Conservation (phyloP, 306 rosid species). For the Quercus cerris region DNA sequence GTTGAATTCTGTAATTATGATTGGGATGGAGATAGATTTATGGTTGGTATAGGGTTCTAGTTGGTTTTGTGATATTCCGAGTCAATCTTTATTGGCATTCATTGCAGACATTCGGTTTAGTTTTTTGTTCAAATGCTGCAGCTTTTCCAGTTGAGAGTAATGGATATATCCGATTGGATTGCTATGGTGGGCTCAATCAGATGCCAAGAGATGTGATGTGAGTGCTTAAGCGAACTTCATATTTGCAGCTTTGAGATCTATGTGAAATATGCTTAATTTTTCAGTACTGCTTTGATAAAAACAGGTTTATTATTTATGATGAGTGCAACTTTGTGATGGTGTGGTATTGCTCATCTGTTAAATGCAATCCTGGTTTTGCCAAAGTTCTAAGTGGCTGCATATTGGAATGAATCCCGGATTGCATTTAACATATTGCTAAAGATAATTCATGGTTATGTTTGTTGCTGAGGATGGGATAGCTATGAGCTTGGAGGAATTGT, state of each 20-base stretch:
- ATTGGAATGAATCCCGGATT: slow-evolving; percentile 70
- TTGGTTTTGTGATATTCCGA: slow-evolving; percentile 47
- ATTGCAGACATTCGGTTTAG: slow-evolving; percentile 73
- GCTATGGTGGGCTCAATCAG: slow-evolving; percentile 95
- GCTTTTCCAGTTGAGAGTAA: slow-evolving; percentile 68
- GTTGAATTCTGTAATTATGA: neutral
- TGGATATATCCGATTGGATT: slow-evolving; percentile 90
- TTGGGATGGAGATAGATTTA: slow-evolving; percentile 1
- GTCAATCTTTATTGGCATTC: slow-evolving; percentile 66
- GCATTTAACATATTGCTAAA: neutral
- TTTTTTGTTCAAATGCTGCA: slow-evolving; percentile 72
- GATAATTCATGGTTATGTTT: slow-evolving; percentile 39
- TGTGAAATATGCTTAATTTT: neutral
- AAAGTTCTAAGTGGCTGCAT: slow-evolving; percentile 91
- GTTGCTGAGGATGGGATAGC: neutral
- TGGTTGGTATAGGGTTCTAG: slow-evolving; percentile 17
- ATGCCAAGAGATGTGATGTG: slow-evolving; percentile 99
- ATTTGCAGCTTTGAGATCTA: slow-evolving; percentile 11
- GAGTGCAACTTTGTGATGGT: slow-evolving; percentile 86
- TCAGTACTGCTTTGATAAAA: slow-evolving; percentile 16
- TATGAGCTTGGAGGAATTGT: neutral
- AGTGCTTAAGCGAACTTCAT: slow-evolving; percentile 24
- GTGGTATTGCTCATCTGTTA: slow-evolving; percentile 78
- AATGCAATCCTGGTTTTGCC: slow-evolving; percentile 88
- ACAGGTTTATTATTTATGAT: slow-evolving; percentile 9